Conservation (phyloP, 2,329 filamentous ascomycete species). For the Clonostachys rhizophaga region DNA sequence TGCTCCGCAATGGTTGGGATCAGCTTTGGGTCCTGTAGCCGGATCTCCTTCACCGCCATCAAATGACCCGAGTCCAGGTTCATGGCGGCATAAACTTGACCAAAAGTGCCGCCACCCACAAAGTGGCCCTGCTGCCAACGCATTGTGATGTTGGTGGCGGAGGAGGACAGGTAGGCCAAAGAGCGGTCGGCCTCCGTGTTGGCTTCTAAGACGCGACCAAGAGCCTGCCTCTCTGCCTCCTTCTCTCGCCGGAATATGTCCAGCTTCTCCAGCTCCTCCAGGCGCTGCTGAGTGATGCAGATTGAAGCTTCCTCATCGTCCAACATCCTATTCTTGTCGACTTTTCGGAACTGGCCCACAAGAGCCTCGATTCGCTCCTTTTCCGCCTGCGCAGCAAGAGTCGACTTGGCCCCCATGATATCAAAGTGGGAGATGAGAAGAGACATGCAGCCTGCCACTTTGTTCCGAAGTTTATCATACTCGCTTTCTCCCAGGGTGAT, state of each 20-base stretch:
- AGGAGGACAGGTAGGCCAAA: constrained; percentile 87
- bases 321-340: constrained; percentile 68
- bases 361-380: constrained; percentile 81
- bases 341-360: constrained; percentile 67
- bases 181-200: constrained; percentile 95
- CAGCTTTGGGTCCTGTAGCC: constrained; percentile 90
- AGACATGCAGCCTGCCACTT: constrained; percentile 96
- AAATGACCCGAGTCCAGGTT: constrained; percentile 93
- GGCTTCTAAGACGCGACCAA: constrained; percentile 88
- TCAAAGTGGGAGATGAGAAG: constrained; percentile 97
- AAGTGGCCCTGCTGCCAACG: constrained; percentile 99
- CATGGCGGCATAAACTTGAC: constrained; percentile 95
- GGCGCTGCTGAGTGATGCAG: constrained; percentile 70
- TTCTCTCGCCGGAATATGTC: constrained; percentile 76
- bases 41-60: constrained; percentile 99
- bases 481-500: constrained; percentile 86
- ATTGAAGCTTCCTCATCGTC: constrained; percentile 83
- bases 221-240: constrained; percentile 78
- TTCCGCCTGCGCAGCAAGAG: constrained; percentile 88
- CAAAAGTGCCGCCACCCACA: constrained; percentile 94
- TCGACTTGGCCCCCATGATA: constrained; percentile 96
- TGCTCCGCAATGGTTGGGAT: constrained; percentile 92
- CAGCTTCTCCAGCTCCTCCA: constrained; percentile 68
- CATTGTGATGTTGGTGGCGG: constrained; percentile 90
- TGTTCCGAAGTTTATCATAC: constrained; percentile 75